A percentile compares a stretch with the other conserved stretches of the same genome.
These are phyloP conservation scores for Lachnellula hyalina DNA, from an alignment of 2,329 filamentous ascomycete genomes.

Conservation along the genomic window DNA sequence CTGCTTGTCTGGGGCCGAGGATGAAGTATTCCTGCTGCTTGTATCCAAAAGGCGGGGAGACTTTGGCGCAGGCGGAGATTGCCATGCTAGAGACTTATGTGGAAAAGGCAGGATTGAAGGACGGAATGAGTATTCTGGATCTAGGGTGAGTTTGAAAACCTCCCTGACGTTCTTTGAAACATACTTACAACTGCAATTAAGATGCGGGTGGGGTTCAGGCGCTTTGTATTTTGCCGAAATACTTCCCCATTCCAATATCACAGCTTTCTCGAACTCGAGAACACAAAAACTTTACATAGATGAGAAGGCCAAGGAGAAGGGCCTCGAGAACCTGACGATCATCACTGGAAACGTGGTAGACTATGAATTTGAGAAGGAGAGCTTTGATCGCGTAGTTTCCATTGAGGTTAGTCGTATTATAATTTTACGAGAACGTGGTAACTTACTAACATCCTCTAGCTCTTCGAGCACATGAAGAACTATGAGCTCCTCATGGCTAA, in stretches of 20 bases:
- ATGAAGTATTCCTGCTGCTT: slow-evolving; percentile 70
- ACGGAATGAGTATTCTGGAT: slow-evolving; percentile 32
- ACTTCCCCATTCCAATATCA: slow-evolving; percentile 56
- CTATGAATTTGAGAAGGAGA: slow-evolving; percentile 54
- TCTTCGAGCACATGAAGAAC: slow-evolving; percentile 76
- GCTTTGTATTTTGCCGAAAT: slow-evolving; percentile 61
- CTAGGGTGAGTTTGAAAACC: slow-evolving; percentile 15
- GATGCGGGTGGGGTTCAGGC: slow-evolving; percentile 65
- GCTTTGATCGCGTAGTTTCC: slow-evolving; percentile 61
- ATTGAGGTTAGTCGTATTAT: slow-evolving; percentile 45
- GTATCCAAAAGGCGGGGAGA: slow-evolving; percentile 58
- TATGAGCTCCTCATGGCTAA: slow-evolving; percentile 64
- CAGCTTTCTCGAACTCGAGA: slow-evolving; percentile 63
- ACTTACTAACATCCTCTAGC: slow-evolving; percentile 34
- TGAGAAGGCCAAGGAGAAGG: slow-evolving; percentile 47
- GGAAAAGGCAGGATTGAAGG: slow-evolving; percentile 43
- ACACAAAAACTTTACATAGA: slow-evolving; percentile 67
- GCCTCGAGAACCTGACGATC: slow-evolving; percentile 54
- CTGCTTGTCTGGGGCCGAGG: slow-evolving; percentile 56
- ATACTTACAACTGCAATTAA: slow-evolving; percentile 26
- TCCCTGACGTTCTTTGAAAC: not conserved
- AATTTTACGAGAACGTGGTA: not conserved
- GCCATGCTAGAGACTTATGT: slow-evolving; percentile 62
- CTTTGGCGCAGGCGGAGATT: slow-evolving; percentile 60
- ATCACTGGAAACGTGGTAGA: slow-evolving; percentile 63